Evolutionary conservation across 148 eudicot species (phyloP).

Genomic region (Amaranthus hypochondriacus): DNA sequence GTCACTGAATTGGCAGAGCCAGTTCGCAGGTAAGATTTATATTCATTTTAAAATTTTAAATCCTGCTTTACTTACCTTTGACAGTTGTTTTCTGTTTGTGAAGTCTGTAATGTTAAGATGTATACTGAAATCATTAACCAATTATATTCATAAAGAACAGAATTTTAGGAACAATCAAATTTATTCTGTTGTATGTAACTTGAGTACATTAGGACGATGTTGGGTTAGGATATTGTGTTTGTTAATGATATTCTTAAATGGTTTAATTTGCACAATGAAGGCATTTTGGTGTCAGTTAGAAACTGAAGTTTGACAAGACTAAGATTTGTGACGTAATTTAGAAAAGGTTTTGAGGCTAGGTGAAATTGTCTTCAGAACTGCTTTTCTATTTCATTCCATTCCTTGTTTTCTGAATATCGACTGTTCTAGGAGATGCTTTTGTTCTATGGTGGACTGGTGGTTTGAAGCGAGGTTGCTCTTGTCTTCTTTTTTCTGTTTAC

Average conservation of each 20-base stretch:
- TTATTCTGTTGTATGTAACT: not conserved
- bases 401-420: not conserved
- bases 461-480: not conserved
- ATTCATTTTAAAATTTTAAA: not conserved
- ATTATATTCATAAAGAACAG: no score
- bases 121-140: no score
- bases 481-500: not conserved
- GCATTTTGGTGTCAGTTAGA: not conserved
- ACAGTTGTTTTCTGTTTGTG: no score
- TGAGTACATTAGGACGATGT: not conserved
- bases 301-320: not conserved
- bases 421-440: not conserved
- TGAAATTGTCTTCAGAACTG: not conserved
- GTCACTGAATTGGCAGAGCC: slow-evolving; percentile 64
- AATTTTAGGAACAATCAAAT: no score
- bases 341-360: not conserved
- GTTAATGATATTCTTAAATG: no score
- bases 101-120: no score
- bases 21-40: slow-evolving; percentile 57
- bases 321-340: not conserved
- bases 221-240: no score
- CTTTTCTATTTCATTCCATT: not conserved
- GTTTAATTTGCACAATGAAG: not conserved
- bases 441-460: not conserved
- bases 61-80: not conserved